phyloP scores from a whole-genome alignment of 2,329 filamentous ascomycete species.

The Beauveria medogensis region DNA sequence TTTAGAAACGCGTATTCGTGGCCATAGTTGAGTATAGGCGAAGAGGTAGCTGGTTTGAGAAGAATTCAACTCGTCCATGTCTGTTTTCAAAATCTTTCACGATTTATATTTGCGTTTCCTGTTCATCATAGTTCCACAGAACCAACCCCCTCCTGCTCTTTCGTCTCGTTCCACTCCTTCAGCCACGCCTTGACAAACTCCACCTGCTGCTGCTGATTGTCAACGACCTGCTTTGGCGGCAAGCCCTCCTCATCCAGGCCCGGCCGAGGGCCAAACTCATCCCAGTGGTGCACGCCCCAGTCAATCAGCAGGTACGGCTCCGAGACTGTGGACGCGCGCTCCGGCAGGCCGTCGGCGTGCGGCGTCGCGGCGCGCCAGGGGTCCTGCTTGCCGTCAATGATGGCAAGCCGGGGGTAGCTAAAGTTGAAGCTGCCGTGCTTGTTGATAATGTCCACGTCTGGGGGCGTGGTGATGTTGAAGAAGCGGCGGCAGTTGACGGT shows the following conservation, averaged over 20 bases:
- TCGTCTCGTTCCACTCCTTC: conserved; percentile 41
- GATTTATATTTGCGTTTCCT: not conserved
- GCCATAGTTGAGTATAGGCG: too few species aligned
- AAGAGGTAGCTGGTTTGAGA: too few species aligned
- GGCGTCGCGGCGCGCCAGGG: conserved; percentile 72
- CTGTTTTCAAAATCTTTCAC: not conserved
- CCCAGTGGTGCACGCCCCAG: conserved; percentile 76
- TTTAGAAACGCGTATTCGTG: too few species aligned
- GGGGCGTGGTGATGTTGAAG: conserved; percentile 60
- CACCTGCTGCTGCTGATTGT: conserved; percentile 50
- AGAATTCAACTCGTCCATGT: too few species aligned
- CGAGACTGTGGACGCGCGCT: conserved; percentile 49
- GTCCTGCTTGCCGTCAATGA: conserved; percentile 70
- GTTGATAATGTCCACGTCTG: conserved; percentile 62
- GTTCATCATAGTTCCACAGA: not conserved
- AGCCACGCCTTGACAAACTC: conserved; percentile 62
- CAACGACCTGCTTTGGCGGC: conserved; percentile 49
- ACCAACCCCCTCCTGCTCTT: not conserved
- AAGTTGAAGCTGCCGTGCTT: conserved; percentile 68
- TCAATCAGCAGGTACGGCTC: conserved; percentile 69
- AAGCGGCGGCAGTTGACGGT: conserved; percentile 55
- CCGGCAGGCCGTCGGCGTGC: conserved; percentile 53
- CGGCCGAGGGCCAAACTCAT: conserved; percentile 53
- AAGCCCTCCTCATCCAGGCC: conserved; percentile 54
- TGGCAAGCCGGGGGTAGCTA: conserved; percentile 64